Base-by-base conservation (phyloP, 208 protist species). In the Angomonas ambiguus region DNA sequence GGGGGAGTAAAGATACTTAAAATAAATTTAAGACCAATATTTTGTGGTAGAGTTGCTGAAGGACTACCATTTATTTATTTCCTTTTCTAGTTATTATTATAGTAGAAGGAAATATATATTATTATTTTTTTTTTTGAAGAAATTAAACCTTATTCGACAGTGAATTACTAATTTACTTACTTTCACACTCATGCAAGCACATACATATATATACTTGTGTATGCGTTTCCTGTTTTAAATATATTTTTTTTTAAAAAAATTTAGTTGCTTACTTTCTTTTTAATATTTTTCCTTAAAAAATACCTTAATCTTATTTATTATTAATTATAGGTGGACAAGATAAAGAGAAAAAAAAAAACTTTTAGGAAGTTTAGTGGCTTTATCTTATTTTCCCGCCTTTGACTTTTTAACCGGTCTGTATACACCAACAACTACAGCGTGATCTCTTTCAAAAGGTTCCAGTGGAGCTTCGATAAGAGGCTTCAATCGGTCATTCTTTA, bases 361-460 rank as follows among this genome's bases (percentile, higher is more conserved):
- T 42, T 51, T 32, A n/a, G n/a, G n/a, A n/a, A n/a, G n/a, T n/a
- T n/a, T n/a, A n/a, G n/a, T n/a, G n/a, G n/a, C 38, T 69, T 18
- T 28, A 56, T 22, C 5, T 18, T 59, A 45, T 24, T 62, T 45
- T 10, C 4, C 34, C 31, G 2, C 48, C 18, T 62, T 27, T 70
- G 72, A 28, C 53, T 78, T 87, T 66, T 95, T 95, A 16, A 92
- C 79, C 20, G 82, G 74, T 27, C 87, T 77, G 77, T 96, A 98
- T 24, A 93, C 78, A 22, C 95, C 97, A 42, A 97, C 79, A 58
- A 99, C 98, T 45, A 99, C 95, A 51, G 98, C 98, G 83, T 99
- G 99, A 80, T 99, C 98, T 59, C 98, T 85, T 80, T 99, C 98
- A 76, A 99, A 99, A 32, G 98, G 98, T 79, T 99, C 99, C 11